Evolutionary conservation across 1,139 yeast species (phyloP).

Genomic region (Geotrichum histeridarum): DNA sequence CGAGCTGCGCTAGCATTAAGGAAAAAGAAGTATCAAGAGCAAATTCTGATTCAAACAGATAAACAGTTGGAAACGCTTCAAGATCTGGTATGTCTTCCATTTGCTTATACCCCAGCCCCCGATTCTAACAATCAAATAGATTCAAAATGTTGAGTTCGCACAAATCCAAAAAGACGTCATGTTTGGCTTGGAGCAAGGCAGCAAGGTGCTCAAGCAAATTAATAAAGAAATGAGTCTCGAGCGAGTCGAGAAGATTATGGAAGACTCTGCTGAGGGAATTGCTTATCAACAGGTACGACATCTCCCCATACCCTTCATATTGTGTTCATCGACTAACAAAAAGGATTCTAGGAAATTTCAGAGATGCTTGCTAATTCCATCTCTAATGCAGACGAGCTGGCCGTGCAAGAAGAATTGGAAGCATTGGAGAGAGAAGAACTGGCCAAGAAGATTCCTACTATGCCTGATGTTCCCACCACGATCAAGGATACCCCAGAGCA

Average conservation of each 20-base stretch:
- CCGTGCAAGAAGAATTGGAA: constrained; percentile 61
- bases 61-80: constrained; percentile 77
- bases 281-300: constrained; percentile 58
- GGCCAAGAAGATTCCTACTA: constrained; percentile 24
- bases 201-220: constrained; percentile 62
- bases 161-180: constrained; percentile 80
- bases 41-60: constrained; percentile 61
- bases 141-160: constrained; percentile 70
- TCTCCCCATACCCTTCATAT: constrained; percentile 29
- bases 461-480: constrained; percentile 15
- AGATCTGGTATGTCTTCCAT: constrained; percentile 25
- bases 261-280: constrained; percentile 77
- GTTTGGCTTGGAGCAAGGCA: constrained; percentile 75
- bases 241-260: constrained; percentile 75
- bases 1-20: constrained; percentile 68
- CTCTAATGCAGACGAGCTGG: constrained; percentile 55
- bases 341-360: constrained; percentile 38
- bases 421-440: constrained; percentile 46
- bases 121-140: constrained; percentile 17
- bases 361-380: constrained; percentile 45
- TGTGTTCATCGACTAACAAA: background rate
- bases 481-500: background rate
- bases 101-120: no score
- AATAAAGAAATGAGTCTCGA: constrained; percentile 75
- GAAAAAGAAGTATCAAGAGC: constrained; percentile 76